Evolutionary conservation across 371 early-diverging fungal species (phyloP).

Genomic region (Mortierella sp.): DNA sequence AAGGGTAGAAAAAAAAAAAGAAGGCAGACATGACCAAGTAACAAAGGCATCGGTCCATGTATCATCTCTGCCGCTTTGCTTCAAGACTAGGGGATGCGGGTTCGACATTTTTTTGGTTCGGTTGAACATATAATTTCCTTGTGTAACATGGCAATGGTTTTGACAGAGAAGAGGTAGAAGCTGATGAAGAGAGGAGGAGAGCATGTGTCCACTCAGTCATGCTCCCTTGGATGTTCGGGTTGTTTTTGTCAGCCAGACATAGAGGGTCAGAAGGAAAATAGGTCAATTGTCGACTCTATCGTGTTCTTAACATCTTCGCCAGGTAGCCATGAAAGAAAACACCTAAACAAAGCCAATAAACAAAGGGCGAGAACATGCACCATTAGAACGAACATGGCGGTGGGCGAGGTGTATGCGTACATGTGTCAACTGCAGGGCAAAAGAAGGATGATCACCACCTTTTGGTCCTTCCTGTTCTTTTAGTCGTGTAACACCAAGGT

Average conservation of each 20-base stretch:
- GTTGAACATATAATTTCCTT: background rate
- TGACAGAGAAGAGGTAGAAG: background rate
- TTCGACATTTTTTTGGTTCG: background rate
- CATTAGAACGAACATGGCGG: background rate
- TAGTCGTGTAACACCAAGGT: background rate
- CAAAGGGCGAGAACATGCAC: no score
- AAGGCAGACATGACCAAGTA: background rate
- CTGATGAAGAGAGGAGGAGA: background rate
- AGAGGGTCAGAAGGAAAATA: background rate
- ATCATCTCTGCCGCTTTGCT: background rate
- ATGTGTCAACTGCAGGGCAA: no score
- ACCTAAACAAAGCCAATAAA: background rate
- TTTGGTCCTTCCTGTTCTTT: no score
- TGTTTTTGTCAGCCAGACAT: no score
- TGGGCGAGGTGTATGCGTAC: no score
- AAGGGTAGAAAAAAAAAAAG: background rate
- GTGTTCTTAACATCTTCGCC: background rate
- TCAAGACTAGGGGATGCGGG: no score
- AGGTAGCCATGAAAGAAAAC: background rate
- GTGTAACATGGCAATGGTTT: conserved; percentile 1
- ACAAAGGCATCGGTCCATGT: background rate
- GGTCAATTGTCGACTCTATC: background rate
- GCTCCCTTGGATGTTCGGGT: background rate
- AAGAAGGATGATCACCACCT: no score
- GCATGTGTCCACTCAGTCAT: background rate